Base-by-base conservation (phyloP, 768 basidiomycete genomes). In the Filobasidium wieringae region DNA sequence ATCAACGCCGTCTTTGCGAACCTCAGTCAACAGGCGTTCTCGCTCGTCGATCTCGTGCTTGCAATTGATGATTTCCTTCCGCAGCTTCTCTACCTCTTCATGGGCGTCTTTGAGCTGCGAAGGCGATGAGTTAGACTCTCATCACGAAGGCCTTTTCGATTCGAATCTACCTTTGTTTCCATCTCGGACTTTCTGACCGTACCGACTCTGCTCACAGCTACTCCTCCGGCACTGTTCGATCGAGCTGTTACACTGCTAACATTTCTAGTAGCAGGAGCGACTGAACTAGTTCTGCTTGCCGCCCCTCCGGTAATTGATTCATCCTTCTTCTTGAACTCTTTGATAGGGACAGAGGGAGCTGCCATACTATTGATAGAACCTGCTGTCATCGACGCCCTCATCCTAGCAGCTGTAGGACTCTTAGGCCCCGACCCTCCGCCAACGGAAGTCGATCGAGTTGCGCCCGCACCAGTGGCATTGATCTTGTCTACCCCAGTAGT, bases 41-140 rank as follows among this genome's bases (percentile, higher is more conserved):
- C 43, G 43, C 17, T 47, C 43, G 43, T 47, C 43, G n/a, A 47
- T 47, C 24, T 47, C 43, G n/a, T 27, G 43, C 43, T 47, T 47
- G 43, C 43, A 47, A 47, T 47, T 27, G 15, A 47, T 27, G n/a
- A 47, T 47, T 27, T 47, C 43, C 43, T 26, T 47, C 22, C 43
- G 43, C 22, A 47, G 43, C 43, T 47, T 47, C 15, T 47, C 43
- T 11, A 47, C 43, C 24, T 47, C 43, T 19, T 14, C 17, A 47
- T 47, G 43, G 14, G 43, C 43, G 43, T 47, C 43, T 22, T 47
- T 47, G 43, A 47, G 43, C 43, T 47, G 43, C 14, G 29, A 2
- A 11, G 5, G 37, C 9, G 24, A n/a, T 24, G 41, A 43, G 7
- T n/a, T 7, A 43, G 41, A 19, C 19, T 19, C 19, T 24, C 15